Conservation (phyloP, 1,139 yeast genomes). For the Spencermartinsiella ligniputridi region DNA sequence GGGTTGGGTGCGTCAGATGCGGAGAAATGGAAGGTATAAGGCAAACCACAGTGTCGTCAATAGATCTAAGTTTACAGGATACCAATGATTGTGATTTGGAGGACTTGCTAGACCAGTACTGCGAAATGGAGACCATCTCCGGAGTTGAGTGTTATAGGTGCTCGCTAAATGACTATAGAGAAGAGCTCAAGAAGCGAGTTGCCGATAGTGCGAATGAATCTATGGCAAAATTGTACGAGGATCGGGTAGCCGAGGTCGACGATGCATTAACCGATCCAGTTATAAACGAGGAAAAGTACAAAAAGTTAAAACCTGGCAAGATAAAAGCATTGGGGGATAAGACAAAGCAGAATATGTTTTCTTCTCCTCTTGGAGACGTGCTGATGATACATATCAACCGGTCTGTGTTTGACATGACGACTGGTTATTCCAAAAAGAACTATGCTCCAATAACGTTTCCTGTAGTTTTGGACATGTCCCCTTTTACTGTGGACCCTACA, state of each 20-base stretch:
- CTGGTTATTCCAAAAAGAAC: constrained; percentile 79
- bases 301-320: constrained; percentile 66
- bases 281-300: constrained; percentile 76
- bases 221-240: constrained; percentile 39
- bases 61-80: constrained; percentile 58
- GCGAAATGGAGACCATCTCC: constrained; percentile 75
- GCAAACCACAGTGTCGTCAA: constrained; percentile 73
- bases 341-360: constrained; percentile 73
- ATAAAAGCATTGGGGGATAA: constrained; percentile 73
- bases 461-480: constrained; percentile 55
- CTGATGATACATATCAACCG: constrained; percentile 84
- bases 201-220: constrained; percentile 5
- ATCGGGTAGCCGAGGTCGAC: constrained; percentile 54
- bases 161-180: constrained; percentile 60
- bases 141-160: constrained; percentile 94
- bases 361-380: constrained; percentile 74
- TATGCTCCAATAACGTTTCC: constrained; percentile 80
- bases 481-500: constrained; percentile 63
- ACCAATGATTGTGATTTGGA: constrained; percentile 41
- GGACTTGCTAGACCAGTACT: constrained; percentile 66
- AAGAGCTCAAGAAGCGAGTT: constrained; percentile 41
- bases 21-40: constrained; percentile 93
- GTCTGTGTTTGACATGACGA: constrained; percentile 83
- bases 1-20: constrained; percentile 84
- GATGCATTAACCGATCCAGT: constrained; percentile 57